These are phyloP conservation scores for Nothomitra cinnamomea DNA, from an alignment of 2,329 filamentous ascomycete genomes.

Conservation along the genomic window DNA sequence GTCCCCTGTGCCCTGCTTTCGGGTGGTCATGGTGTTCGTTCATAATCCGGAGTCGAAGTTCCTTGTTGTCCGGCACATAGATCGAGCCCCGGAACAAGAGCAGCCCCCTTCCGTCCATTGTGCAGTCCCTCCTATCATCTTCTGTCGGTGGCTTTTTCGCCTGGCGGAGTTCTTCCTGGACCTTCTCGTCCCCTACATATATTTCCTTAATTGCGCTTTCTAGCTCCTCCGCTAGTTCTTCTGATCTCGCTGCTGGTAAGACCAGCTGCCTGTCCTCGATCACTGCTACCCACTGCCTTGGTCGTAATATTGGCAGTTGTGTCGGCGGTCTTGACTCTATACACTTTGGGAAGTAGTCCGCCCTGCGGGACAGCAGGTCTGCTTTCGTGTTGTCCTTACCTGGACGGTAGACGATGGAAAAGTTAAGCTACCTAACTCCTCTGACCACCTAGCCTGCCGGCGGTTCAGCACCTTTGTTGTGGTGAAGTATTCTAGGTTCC, in stretches of 20 bases:
- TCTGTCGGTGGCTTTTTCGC: no score
- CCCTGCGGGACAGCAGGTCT: neutral
- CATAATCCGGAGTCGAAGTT: neutral
- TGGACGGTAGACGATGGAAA: neutral
- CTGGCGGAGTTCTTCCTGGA: neutral
- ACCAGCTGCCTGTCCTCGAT: no score
- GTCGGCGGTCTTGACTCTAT: no score
- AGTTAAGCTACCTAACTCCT: neutral
- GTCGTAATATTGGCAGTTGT: no score
- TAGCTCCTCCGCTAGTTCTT: no score
- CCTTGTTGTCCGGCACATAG: neutral
- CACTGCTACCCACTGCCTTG: no score
- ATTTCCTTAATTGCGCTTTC: no score
- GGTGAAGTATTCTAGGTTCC: constrained; percentile 17
- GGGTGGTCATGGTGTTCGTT: neutral
- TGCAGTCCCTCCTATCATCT: no score
- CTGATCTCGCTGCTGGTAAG: no score
- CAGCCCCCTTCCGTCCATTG: no score
- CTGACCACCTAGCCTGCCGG: neutral
- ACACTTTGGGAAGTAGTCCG: neutral
- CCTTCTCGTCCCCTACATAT: no score
- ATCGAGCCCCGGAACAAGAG: no score
- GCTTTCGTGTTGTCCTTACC: neutral
- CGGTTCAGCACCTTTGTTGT: neutral
- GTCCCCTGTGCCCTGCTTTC: neutral